phyloP scores from a whole-genome alignment of 805 yeast genomes.

The Candida taoyuanica region DNA sequence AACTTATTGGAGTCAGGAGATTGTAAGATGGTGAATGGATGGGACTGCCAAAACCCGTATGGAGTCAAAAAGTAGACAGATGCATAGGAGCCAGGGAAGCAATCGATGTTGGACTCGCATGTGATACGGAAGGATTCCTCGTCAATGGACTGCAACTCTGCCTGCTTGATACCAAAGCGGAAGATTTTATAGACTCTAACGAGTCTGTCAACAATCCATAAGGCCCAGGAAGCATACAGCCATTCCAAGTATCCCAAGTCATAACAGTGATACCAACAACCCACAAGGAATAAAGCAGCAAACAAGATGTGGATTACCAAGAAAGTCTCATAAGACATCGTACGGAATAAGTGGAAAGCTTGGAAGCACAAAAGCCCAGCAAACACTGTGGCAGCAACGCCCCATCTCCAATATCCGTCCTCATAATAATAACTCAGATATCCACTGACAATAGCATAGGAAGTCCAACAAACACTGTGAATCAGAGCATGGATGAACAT shows the following conservation, averaged over 20 bases:
- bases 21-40: slow-evolving; percentile 62
- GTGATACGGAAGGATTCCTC: slow-evolving; percentile 44
- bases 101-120: slow-evolving; percentile 37
- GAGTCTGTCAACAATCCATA: slow-evolving; percentile 38
- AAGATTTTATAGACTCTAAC: slow-evolving; percentile 38
- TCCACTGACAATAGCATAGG: slow-evolving; percentile 9
- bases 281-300: slow-evolving; percentile 48
- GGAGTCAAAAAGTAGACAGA: slow-evolving; percentile 54
- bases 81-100: slow-evolving; percentile 52
- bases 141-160: slow-evolving; percentile 22
- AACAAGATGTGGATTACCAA: slow-evolving; percentile 52
- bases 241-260: slow-evolving; percentile 50
- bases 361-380: slow-evolving; percentile 43
- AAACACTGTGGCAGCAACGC: slow-evolving; percentile 41
- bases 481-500: slow-evolving; percentile 25
- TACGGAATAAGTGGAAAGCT: slow-evolving; percentile 48
- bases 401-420: slow-evolving; percentile 29
- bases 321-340: slow-evolving; percentile 54
- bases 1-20: slow-evolving; percentile 36
- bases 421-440: slow-evolving; percentile 7
- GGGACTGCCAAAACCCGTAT: slow-evolving; percentile 60
- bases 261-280: slow-evolving; percentile 55
- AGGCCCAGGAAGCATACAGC: slow-evolving; percentile 35
- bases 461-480: slow-evolving; percentile 21
- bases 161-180: slow-evolving; percentile 21